These are phyloP conservation scores for Pseudocercospora fijiensis DNA, from an alignment of 2,329 filamentous ascomycete species.

Conservation along the genomic window DNA sequence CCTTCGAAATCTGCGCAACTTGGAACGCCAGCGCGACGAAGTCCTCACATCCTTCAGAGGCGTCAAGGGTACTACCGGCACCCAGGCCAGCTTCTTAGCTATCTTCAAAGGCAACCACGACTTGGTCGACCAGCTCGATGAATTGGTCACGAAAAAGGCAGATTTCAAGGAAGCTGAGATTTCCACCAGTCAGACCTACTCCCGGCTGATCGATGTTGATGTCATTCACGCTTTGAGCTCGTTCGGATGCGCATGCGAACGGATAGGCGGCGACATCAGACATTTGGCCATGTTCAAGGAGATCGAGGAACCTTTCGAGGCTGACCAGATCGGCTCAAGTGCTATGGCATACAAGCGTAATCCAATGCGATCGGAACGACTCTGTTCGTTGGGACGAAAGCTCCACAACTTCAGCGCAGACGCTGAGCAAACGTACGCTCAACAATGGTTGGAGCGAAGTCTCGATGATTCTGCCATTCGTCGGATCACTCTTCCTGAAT, in stretches of 20 bases:
- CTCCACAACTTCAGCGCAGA: conserved; percentile 54
- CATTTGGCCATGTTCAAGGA: conserved; percentile 76
- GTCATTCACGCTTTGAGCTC: conserved; percentile 78
- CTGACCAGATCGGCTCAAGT: conserved; percentile 70
- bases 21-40: conserved; percentile 66
- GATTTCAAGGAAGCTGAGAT: conserved; percentile 61
- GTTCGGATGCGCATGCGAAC: conserved; percentile 74
- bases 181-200: conserved; percentile 72
- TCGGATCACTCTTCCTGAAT: conserved; percentile 52
- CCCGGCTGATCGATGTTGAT: conserved; percentile 77
- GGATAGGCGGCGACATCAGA: conserved; percentile 72
- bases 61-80: conserved; percentile 70
- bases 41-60: conserved; percentile 68
- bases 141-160: conserved; percentile 65
- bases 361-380: conserved; percentile 59
- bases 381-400: conserved; percentile 57
- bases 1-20: conserved; percentile 70
- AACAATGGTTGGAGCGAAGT: conserved; percentile 75
- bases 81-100: conserved; percentile 74
- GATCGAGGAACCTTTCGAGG: conserved; percentile 80
- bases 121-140: conserved; percentile 63
- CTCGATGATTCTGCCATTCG: conserved; percentile 75
- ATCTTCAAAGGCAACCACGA: conserved; percentile 62
- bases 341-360: conserved; percentile 68
- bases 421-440: conserved; percentile 65